Base-by-base conservation (phyloP, 768 basidiomycete genomes). In the Suillus placidus region DNA sequence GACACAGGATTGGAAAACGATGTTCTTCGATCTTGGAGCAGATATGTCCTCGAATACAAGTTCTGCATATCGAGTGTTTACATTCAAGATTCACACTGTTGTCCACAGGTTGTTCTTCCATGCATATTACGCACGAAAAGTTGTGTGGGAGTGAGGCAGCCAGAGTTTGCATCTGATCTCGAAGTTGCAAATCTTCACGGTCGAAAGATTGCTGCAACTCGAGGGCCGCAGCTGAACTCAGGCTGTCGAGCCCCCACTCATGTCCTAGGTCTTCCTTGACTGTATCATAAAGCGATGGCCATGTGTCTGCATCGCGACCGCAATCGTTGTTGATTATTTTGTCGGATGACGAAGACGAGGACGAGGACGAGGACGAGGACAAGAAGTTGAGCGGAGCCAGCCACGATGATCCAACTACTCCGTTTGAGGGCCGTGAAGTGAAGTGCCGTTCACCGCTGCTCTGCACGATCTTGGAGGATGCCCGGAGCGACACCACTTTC, bases 1-100 rank as follows among this genome's bases (percentile, higher is more conserved):
- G 90, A 72, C 89, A 91, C 14, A 83, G 70, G 37, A 91, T 84
- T 5, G 89, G 89, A 57, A 83, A 89, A 12, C 80, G 81, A 61
- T 80, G 81, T 43, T 87, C 85, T 18, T 78, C 76, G 23, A 90
- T 77, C 73, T 83, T 84, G 6, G 81, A 76, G 37, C 68, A 69
- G 14, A 84, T 75, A 60, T 84, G 82, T 5, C 66, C 67, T 62
- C 72, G 76, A 58, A 89, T 66, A 70, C 90, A 91, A 2, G 76
- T 71, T 60, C 85, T 78, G 73, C 90, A 91, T 71, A 85, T 84
- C 18, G 66, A 66, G 69, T 91, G 88, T 13, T 68, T 67, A 67
- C 89, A 91, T 2, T 35, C 72, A 10, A 75, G 79, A 18, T 87
- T 69, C n/a, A 83, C 80, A 16, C 82, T 77, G 47, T 76, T 69